Evolutionary conservation across 768 basidiomycete species (phyloP).

Genomic region (Trametopsis cervina): DNA sequence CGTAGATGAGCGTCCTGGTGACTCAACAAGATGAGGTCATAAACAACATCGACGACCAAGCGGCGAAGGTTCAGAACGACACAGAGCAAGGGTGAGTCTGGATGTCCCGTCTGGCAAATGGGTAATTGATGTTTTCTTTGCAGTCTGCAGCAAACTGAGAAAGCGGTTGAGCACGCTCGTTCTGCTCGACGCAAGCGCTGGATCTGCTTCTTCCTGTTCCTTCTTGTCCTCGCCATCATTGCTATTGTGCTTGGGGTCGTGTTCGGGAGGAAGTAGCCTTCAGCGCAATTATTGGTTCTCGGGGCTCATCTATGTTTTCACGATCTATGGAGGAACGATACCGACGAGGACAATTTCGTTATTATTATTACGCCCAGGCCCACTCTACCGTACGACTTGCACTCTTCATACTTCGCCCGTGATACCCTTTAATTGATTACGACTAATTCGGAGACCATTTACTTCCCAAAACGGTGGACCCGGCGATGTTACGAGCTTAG

Average conservation of each 20-base stretch:
- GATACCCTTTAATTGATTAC: conserved; percentile 9
- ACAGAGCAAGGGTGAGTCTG: conserved; percentile 60
- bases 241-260: conserved; percentile 51
- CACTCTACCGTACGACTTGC: neutral
- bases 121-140: neutral
- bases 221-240: conserved; percentile 50
- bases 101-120: neutral
- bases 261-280: conserved; percentile 14
- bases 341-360: neutral
- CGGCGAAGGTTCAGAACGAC: conserved; percentile 56
- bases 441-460: neutral
- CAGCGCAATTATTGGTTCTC: conserved; percentile 6
- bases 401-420: neutral
- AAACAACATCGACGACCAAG: conserved; percentile 53
- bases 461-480: too few relatives aligned
- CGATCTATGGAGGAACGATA: conserved; percentile 9
- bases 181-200: conserved; percentile 75
- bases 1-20: conserved; percentile 71
- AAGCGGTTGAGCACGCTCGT: conserved; percentile 63
- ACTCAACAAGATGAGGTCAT: conserved; percentile 78
- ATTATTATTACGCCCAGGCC: neutral
- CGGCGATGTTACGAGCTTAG: too few relatives aligned
- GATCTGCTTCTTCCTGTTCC: conserved; percentile 70
- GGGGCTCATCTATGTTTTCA: neutral
- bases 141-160: conserved; percentile 56